Evolutionary conservation across 805 yeast species (phyloP).

Genomic region (Starmera amethionina): DNA sequence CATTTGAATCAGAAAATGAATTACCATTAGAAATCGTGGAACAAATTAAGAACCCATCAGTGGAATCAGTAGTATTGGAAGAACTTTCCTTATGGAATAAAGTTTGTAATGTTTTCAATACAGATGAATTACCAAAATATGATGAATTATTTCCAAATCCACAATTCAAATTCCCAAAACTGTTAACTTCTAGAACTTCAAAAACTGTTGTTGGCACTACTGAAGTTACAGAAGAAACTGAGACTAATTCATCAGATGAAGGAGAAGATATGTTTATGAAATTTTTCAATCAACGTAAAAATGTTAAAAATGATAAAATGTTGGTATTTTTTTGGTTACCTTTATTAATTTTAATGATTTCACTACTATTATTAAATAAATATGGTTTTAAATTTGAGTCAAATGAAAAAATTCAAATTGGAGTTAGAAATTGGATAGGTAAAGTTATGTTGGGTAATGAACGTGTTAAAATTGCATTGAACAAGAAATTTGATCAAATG

Average conservation of each 20-base stretch:
- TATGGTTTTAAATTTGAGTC: constrained; percentile 26
- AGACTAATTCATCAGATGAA: constrained; percentile 3
- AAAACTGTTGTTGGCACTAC: constrained; percentile 1
- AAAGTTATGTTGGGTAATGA: constrained; percentile 43
- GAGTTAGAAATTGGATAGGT: constrained; percentile 34
- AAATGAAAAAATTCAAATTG: constrained; percentile 25
- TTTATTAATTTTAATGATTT: constrained; percentile 44
- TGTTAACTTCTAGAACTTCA: constrained; percentile 4
- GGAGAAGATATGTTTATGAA: constrained; percentile 25
- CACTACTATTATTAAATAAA: constrained; percentile 31
- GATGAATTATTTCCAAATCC: constrained; percentile 60
- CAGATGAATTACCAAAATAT: constrained; percentile 54
- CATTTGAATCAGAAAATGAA: constrained; percentile 5
- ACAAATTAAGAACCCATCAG: not conserved
- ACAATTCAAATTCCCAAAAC: constrained; percentile 8
- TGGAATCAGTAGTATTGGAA: not conserved
- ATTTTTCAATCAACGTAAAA: constrained; percentile 33
- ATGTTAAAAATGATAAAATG: constrained; percentile 66
- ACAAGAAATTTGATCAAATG: constrained; percentile 26
- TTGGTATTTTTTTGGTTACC: constrained; percentile 90
- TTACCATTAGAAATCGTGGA: not conserved
- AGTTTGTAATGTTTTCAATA: constrained; percentile 23
- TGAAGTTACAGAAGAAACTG: constrained; percentile 5
- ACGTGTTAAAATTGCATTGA: constrained; percentile 34
- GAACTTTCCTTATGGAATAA: constrained; percentile 27